Conservation (phyloP, 1,284 basidiomycete genomes). For the Tilletiopsis washingtonensis region DNA sequence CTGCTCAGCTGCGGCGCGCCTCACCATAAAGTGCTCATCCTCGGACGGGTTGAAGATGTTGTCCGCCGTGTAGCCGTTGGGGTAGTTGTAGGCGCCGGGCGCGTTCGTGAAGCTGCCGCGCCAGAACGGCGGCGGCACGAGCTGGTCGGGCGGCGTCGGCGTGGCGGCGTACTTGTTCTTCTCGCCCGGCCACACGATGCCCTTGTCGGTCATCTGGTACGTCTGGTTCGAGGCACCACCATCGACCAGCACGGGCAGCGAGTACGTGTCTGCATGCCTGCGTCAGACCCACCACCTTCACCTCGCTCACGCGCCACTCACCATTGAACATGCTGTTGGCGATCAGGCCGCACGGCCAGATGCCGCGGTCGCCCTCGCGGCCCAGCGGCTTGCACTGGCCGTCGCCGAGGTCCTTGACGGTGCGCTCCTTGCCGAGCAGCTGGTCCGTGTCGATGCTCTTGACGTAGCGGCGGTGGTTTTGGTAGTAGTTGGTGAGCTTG, state of each 20-base stretch:
- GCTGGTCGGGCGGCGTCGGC: slow-evolving; percentile 52
- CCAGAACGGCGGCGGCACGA: slow-evolving; percentile 91
- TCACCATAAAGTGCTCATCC: slow-evolving; percentile 91
- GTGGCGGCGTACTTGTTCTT: slow-evolving; percentile 67
- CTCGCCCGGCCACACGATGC: slow-evolving; percentile 92
- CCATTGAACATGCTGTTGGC: slow-evolving; percentile 98
- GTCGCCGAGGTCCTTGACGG: slow-evolving; percentile 48
- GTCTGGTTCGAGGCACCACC: slow-evolving; percentile 46
- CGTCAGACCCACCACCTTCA: neutral
- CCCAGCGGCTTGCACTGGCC: slow-evolving; percentile 87
- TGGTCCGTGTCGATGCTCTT: slow-evolving; percentile 81
- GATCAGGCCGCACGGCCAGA: slow-evolving; percentile 91
- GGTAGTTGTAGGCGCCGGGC: slow-evolving; percentile 52
- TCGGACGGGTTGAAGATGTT: slow-evolving; percentile 66
- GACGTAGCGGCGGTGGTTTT: slow-evolving; percentile 97
- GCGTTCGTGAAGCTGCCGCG: slow-evolving; percentile 14
- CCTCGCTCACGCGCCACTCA: slow-evolving; percentile 46
- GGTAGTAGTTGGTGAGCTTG: slow-evolving; percentile 65
- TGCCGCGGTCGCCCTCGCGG: slow-evolving; percentile 23
- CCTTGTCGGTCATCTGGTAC: slow-evolving; percentile 70
- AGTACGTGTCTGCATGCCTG: slow-evolving; percentile 63
- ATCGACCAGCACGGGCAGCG: slow-evolving; percentile 58
- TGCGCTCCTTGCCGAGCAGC: slow-evolving; percentile 66
- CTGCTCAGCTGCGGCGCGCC: neutral
- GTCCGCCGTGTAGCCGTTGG: slow-evolving; percentile 62